Percentiles rank a stretch among this genome's conserved stretches.
phyloP scores from a whole-genome alignment of 2,329 filamentous ascomycete genomes.

The Teratosphaeria zuluensis region DNA sequence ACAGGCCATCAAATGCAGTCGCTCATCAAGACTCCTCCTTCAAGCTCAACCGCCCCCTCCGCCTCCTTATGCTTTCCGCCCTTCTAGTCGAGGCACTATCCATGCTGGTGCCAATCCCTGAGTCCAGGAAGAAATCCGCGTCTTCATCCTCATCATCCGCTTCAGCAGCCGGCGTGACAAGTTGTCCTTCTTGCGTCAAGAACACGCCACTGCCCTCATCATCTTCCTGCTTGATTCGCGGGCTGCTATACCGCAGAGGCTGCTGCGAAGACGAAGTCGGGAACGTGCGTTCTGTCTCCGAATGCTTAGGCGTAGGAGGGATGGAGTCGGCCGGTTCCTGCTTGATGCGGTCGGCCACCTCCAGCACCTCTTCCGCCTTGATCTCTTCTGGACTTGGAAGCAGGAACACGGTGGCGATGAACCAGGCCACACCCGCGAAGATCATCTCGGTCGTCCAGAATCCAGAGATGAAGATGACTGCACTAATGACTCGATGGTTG shows the following conservation, averaged over 20 bases:
- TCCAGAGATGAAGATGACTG: slow-evolving; percentile 54
- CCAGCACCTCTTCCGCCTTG: slow-evolving; percentile 10
- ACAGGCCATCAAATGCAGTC: not conserved
- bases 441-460: slow-evolving; percentile 73
- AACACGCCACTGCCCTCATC: slow-evolving; percentile 13
- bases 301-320: slow-evolving; percentile 20
- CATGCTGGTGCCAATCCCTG: slow-evolving; percentile 40
- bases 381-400: slow-evolving; percentile 2
- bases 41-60: slow-evolving; percentile 14
- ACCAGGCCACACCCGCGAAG: slow-evolving; percentile 58
- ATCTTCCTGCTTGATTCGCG: slow-evolving; percentile 21
- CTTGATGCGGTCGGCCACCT: slow-evolving; percentile 13
- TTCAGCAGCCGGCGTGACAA: slow-evolving; percentile 12
- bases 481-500: slow-evolving; percentile 62
- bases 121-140: slow-evolving; percentile 36
- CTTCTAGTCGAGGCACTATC: slow-evolving; percentile 28
- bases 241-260: slow-evolving; percentile 26
- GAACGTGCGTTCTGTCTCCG: slow-evolving; percentile 40
- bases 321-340: slow-evolving; percentile 17
- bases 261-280: slow-evolving; percentile 37
- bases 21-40: slow-evolving; percentile 1
- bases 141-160: slow-evolving; percentile 37
- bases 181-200: slow-evolving; percentile 8
- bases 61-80: slow-evolving; percentile 20
- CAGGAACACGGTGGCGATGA: slow-evolving; percentile 36